Base-by-base conservation (phyloP, 148 eudicot species). In the Amaranthus palmeri region DNA sequence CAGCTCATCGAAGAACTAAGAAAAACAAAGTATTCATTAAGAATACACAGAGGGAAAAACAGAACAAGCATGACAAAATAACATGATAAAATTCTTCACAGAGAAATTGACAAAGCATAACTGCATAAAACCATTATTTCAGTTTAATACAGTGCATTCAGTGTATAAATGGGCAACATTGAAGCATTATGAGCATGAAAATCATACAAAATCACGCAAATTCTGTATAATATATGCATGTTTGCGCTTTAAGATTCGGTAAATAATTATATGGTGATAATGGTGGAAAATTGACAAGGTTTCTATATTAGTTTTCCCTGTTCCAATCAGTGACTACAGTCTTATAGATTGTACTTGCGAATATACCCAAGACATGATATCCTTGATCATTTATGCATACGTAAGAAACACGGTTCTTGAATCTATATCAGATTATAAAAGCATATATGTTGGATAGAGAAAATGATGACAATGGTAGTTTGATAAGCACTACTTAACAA, bases 1-100 rank as follows among this genome's bases (percentile, higher is more conserved):
- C 75, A 92, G 83, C 78, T 92, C 96, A 83, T 92, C 97, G 76
- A 81, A 86, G 74, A 88, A 90, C 97, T 92, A 50, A 43, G 78
- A 68, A 68, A 48, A 71, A 60, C 11, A 61, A 81, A 53, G n/a
- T 14, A 41, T 2, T 25, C 57, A 25, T 51, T 15, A 45, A 59
- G 57, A 15, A 36, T 17, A n/a, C 17, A 12, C 9, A 6, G 46
- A 65, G 40, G 7, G 50, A 65, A 13, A 57, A 46, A 57, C 69
- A 84, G 36, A 40, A 53, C 7, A 25, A 42, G 46, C 10, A 54
- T 36, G 50, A 54, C n/a, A 48, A 11, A 7, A 47, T 74, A 3
- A 55, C 25, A 46, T 46, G 5, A 18, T 61, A 54, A 25, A 54
- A 47, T 5, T 42, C 48, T 54, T 44, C 49, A 57, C 43, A 69